Evolutionary conservation across 75 land plant genomes (phyloP).

Genomic region (Isoetes taiwanensis): DNA sequence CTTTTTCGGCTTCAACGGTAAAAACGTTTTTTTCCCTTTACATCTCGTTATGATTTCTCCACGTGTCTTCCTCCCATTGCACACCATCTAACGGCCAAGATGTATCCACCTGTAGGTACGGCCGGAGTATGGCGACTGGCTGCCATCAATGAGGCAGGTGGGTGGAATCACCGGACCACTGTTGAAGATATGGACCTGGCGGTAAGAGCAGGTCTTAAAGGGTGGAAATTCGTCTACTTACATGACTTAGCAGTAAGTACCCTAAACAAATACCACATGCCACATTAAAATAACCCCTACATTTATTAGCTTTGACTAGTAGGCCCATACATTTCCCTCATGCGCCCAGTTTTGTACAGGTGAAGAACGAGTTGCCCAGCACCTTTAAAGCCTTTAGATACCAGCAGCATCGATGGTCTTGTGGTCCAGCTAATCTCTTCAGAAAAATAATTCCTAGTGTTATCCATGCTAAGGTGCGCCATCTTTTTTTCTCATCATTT

Average conservation of each 20-base stretch:
- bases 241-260: too few relatives aligned
- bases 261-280: too few relatives aligned
- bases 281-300: too few relatives aligned
- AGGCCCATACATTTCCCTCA: too few relatives aligned
- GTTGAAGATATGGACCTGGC: slow-evolving; percentile 18
- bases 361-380: slow-evolving; percentile 76
- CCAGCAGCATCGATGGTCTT: slow-evolving; percentile 87
- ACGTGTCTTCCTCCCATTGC: too few relatives aligned
- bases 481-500: too few relatives aligned
- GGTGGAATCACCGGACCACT: slow-evolving; percentile 12
- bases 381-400: slow-evolving; percentile 77
- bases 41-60: too few relatives aligned
- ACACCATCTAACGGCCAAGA: too few relatives aligned
- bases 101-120: slow-evolving; percentile 1
- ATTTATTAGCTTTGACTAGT: too few relatives aligned
- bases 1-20: slow-evolving; percentile 42
- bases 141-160: slow-evolving; percentile 22
- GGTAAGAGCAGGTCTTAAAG: slow-evolving; percentile 11
- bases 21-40: too few relatives aligned
- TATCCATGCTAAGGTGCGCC: slow-evolving; percentile 51
- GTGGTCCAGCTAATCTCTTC: slow-evolving; percentile 81
- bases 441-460: slow-evolving; percentile 58
- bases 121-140: slow-evolving; percentile 13
- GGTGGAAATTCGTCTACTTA: slow-evolving; percentile 14
- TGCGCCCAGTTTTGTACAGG: too few relatives aligned